Conservation (phyloP, 345 rosid genomes). For the Syzygium jambos region DNA sequence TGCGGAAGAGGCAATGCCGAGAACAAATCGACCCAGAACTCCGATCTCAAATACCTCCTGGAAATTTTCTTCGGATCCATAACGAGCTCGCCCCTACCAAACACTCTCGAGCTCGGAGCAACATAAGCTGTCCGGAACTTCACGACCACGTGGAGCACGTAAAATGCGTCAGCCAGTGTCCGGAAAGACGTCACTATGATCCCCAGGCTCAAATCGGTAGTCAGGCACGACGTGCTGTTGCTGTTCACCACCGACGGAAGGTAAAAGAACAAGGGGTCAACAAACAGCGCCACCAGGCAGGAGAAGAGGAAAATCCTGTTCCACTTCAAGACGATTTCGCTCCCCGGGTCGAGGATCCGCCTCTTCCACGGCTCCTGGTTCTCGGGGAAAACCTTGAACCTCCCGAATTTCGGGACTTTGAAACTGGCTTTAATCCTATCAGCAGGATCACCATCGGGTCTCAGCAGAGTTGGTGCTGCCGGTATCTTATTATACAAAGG, state of each 20-base stretch:
- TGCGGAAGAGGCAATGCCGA: slow-evolving; percentile 82
- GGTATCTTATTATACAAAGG: slow-evolving; percentile 43
- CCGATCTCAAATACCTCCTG: slow-evolving; percentile 53
- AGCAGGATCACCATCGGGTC: slow-evolving; percentile 15
- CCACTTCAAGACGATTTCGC: slow-evolving; percentile 45
- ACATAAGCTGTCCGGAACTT: slow-evolving; percentile 80
- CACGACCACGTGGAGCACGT: slow-evolving; percentile 44
- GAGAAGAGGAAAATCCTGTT: slow-evolving; percentile 71
- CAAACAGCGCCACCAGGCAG: slow-evolving; percentile 69
- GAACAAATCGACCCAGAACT: slow-evolving; percentile 59
- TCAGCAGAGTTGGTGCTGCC: slow-evolving; percentile 15
- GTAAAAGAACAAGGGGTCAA: slow-evolving; percentile 80
- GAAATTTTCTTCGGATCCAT: slow-evolving; percentile 61
- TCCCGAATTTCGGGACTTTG: slow-evolving; percentile 25
- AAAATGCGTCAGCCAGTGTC: slow-evolving; percentile 64
- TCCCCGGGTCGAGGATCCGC: slow-evolving; percentile 61
- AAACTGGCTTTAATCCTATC: slow-evolving; percentile 2
- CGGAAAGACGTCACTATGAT: slow-evolving; percentile 65
- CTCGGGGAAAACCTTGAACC: slow-evolving; percentile 54
- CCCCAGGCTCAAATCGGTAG: slow-evolving; percentile 48
- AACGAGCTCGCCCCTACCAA: slow-evolving; percentile 82
- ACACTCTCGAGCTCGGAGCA: slow-evolving; percentile 63
- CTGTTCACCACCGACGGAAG: slow-evolving; percentile 41
- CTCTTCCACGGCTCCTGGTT: slow-evolving; percentile 29
- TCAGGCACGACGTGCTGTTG: slow-evolving; percentile 39